Conservation (phyloP, 495 filamentous ascomycete species). For the Xylaria bambusicola region DNA sequence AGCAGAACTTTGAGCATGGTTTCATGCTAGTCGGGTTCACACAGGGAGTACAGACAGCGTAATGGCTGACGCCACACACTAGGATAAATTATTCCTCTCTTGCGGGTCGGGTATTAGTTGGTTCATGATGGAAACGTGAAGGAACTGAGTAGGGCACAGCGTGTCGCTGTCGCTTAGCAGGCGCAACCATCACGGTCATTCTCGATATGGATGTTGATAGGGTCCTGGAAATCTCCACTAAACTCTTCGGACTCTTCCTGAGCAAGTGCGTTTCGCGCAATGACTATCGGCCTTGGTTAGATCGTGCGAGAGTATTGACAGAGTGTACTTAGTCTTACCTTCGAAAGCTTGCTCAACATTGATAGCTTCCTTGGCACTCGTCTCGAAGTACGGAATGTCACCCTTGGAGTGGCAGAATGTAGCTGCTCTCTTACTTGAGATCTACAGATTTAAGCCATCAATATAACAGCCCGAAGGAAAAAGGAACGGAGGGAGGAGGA, state of each 20-base stretch:
- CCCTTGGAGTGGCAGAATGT: constrained; percentile 98
- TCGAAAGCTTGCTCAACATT: constrained; percentile 99
- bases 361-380: constrained; percentile 96
- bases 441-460: constrained; percentile 45
- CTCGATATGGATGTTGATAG: constrained; percentile 95
- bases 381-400: constrained; percentile 97
- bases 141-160: not conserved
- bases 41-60: not conserved
- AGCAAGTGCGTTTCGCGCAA: constrained; percentile 89
- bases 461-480: not conserved
- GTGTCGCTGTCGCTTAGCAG: constrained; percentile 58
- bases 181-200: constrained; percentile 88
- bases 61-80: not conserved
- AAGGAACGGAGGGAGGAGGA: not conserved
- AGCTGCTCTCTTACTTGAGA: constrained; percentile 92
- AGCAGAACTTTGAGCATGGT: not conserved
- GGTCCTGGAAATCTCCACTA: constrained; percentile 91
- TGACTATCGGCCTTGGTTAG: constrained; percentile 59
- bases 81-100: not conserved
- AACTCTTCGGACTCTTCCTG: constrained; percentile 96
- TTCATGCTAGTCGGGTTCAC: not conserved
- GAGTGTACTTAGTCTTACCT: constrained; percentile 54
- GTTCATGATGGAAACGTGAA: not conserved
- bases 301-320: not conserved
- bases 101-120: not conserved